phyloP scores from a whole-genome alignment of 441 rosid species.

The Syzygium malaccense region DNA sequence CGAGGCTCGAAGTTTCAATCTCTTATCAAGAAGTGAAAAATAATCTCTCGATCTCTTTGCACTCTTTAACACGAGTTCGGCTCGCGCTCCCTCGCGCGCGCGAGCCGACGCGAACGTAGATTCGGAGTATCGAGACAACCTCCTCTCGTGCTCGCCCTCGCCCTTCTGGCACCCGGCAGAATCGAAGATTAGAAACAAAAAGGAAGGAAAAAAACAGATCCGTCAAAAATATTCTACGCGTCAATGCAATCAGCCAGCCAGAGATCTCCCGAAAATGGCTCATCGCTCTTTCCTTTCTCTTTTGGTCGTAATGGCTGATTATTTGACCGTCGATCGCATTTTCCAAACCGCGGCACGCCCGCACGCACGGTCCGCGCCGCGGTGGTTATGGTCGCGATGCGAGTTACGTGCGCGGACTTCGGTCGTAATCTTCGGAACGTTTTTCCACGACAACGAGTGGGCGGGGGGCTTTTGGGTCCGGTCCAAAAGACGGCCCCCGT shows the following conservation, averaged over 20 bases:
- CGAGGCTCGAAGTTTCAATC: fast-evolving
- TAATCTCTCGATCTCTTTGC: background rate
- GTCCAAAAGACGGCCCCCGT: background rate
- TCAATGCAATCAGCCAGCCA: background rate
- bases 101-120: fast-evolving
- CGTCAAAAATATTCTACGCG: background rate
- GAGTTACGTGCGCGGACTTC: background rate
- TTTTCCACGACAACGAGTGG: background rate
- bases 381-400: background rate
- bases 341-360: background rate
- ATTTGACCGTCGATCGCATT: background rate
- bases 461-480: background rate
- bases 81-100: fast-evolving
- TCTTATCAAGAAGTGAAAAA: background rate
- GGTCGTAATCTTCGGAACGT: background rate
- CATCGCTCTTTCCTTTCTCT: too few relatives aligned
- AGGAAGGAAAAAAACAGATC: background rate
- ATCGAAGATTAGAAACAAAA: background rate
- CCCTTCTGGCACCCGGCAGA: fast-evolving
- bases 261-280: background rate
- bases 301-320: background rate
- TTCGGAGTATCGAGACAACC: background rate
- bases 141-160: fast-evolving
- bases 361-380: background rate
- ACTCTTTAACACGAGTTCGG: fast-evolving